These are phyloP conservation scores for Amphirosellinia nigrospora DNA, from an alignment of 495 filamentous ascomycete genomes.

Conservation along the genomic window DNA sequence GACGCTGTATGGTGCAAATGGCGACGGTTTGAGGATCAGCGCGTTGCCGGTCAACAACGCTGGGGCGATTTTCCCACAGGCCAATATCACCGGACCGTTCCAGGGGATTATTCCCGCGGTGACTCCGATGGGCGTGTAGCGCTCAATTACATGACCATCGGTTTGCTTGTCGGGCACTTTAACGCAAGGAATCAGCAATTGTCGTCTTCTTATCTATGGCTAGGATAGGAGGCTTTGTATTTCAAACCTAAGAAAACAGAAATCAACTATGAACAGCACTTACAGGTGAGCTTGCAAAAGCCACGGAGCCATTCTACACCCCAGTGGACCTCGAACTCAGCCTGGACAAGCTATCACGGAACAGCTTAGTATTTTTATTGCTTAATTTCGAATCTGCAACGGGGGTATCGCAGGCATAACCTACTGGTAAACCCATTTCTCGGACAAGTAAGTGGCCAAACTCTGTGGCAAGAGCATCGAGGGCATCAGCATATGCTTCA, in stretches of 20 bases:
- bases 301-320: neutral
- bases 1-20: neutral
- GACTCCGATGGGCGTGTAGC: slow-evolving; percentile 50
- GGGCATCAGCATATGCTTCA: neutral
- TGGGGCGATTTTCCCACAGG: slow-evolving; percentile 50
- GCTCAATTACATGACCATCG: slow-evolving; percentile 44
- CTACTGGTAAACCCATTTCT: slow-evolving; percentile 15
- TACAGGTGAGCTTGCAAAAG: slow-evolving; percentile 11
- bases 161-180: slow-evolving; percentile 30
- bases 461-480: neutral
- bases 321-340: neutral
- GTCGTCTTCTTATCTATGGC: neutral
- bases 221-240: neutral
- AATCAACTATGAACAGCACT: neutral
- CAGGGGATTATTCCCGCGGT: slow-evolving; percentile 54
- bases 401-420: neutral
- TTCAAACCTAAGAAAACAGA: neutral
- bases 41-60: slow-evolving; percentile 54
- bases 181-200: neutral
- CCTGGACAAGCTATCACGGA: neutral
- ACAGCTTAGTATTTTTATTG: neutral
- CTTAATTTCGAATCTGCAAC: neutral
- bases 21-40: slow-evolving; percentile 13
- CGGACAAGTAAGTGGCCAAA: neutral
- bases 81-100: slow-evolving; percentile 56